Percentiles rank a stretch among this genome's conserved stretches.
phyloP scores from a whole-genome alignment of 257 asterid species.

The Przewalskia tangutica region DNA sequence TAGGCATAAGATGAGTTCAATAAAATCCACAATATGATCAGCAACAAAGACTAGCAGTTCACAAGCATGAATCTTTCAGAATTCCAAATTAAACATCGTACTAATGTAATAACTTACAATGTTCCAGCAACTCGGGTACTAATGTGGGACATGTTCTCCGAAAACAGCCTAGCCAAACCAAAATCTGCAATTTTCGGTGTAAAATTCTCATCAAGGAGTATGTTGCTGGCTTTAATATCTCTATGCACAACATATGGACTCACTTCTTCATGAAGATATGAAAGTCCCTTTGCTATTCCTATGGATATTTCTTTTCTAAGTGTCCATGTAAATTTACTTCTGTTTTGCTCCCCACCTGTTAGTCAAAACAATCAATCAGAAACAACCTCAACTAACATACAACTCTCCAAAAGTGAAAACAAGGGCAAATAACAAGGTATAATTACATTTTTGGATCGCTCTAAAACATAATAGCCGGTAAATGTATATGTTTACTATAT shows the following conservation, averaged over 20 bases:
- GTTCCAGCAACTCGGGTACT: slow-evolving; percentile 91
- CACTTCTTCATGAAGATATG: slow-evolving; percentile 62
- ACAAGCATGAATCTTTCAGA: not conserved
- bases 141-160: slow-evolving; percentile 48
- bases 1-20: not conserved
- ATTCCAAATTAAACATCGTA: not conserved
- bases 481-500: too few relatives aligned
- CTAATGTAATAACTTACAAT: slow-evolving; percentile 35
- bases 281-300: slow-evolving; percentile 58
- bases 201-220: slow-evolving; percentile 53
- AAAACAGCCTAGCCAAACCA: slow-evolving; percentile 59
- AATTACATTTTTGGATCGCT: not conserved
- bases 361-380: not conserved
- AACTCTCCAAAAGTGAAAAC: not conserved
- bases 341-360: slow-evolving; percentile 43
- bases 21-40: slow-evolving; percentile 4
- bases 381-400: not conserved
- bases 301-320: slow-evolving; percentile 35
- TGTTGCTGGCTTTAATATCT: slow-evolving; percentile 64
- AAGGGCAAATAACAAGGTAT: not conserved
- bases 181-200: slow-evolving; percentile 69
- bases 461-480: too few relatives aligned
- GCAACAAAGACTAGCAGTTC: slow-evolving; percentile 4
- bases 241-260: slow-evolving; percentile 65
- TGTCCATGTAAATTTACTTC: slow-evolving; percentile 46